A percentile compares a stretch with the other conserved stretches of the same genome.
These are phyloP conservation scores for Zea luxurians DNA, from an alignment of 176 grass and related monocot genomes.

Conservation along the genomic window DNA sequence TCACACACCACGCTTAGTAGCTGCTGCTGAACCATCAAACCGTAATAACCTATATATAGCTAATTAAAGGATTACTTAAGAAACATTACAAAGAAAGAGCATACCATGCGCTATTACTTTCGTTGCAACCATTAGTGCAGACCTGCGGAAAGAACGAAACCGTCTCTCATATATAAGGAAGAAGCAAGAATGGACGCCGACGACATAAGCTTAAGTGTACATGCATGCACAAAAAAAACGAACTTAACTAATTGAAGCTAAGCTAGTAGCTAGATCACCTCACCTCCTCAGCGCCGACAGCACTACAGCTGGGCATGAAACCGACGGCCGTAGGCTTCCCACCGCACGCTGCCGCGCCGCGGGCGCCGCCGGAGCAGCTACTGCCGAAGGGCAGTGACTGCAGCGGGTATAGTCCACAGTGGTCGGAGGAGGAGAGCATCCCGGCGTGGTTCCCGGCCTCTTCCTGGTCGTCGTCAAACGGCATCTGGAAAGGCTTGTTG, in stretches of 20 bases:
- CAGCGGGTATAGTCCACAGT: slow-evolving; percentile 40
- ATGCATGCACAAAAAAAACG: too few species aligned
- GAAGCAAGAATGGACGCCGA: too few species aligned
- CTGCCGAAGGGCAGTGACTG: slow-evolving; percentile 10
- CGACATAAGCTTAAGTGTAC: too few species aligned
- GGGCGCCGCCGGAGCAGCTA: neutral
- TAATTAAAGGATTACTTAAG: neutral
- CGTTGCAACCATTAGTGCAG: slow-evolving; percentile 26
- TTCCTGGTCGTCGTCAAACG: slow-evolving; percentile 32
- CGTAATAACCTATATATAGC: neutral
- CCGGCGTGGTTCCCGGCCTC: slow-evolving; percentile 19
- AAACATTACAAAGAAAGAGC: neutral
- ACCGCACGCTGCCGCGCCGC: neutral
- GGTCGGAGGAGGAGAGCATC: slow-evolving; percentile 39
- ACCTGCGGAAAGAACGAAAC: slow-evolving; percentile 45
- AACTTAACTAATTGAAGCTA: neutral
- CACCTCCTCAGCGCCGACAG: slow-evolving; percentile 40
- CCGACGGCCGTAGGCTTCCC: slow-evolving; percentile 3
- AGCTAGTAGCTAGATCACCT: slow-evolving; percentile 2
- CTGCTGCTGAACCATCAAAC: slow-evolving; percentile 20
- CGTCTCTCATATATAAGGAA: too few species aligned
- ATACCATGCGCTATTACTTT: slow-evolving; percentile 51
- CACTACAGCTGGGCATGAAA: slow-evolving; percentile 20
- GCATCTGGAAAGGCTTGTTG: slow-evolving; percentile 42
- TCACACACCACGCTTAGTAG: neutral